Evolutionary conservation across 306 rosid genomes (phyloP), one percentile per base, ranked within the genome.

Genomic region (Lupinus albus): DNA sequence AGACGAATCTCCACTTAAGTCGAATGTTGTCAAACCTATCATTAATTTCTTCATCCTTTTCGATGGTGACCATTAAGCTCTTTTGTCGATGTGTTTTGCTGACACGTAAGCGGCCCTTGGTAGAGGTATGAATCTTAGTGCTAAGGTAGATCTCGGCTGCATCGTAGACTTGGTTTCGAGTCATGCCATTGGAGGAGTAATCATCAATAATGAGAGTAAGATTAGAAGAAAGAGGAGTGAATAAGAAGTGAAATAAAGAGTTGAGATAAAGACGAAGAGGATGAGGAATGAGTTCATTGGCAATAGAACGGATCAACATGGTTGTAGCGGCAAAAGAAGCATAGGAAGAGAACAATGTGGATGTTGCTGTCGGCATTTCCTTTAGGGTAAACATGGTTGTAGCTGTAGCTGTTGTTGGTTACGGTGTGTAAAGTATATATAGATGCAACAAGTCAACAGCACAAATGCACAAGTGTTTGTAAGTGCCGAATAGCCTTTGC

Each of bases 341-440:
- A 46, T 78, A 74, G 38, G 78, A 70, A 3, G 80, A 74, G 73
- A 82, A 78, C 59, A 74, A 18, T 4, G 80, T 8, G n/a, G 83
- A 74, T 5, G 70, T 69, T 2, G 78, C 8, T 3, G 74, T 3
- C 3, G 82, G 74, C 58, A 74, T 42, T 11, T 78, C 74, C 1
- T 41, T 54, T 8, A 61, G 10, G 11, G 61, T 6, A 8, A 68
- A 70, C 80, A 36, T 36, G 42, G 42, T 36, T 33, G 30, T 25
- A 5, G 33, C 1, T 36, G 41, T 36, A 0, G 4, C 8, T 33
- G 38, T 0, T 33, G 38, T 2, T 33, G 38, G 1, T 1, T 9
- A 41, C 12, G n/a, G 46, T 41, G 46, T 11, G 46, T 1, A 6
- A 38, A 4, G 2, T 38, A 7, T 42, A 42, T 39, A 41, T 10